Evolutionary conservation across 768 basidiomycete species (phyloP).

Genomic region (Podaxis sp.): DNA sequence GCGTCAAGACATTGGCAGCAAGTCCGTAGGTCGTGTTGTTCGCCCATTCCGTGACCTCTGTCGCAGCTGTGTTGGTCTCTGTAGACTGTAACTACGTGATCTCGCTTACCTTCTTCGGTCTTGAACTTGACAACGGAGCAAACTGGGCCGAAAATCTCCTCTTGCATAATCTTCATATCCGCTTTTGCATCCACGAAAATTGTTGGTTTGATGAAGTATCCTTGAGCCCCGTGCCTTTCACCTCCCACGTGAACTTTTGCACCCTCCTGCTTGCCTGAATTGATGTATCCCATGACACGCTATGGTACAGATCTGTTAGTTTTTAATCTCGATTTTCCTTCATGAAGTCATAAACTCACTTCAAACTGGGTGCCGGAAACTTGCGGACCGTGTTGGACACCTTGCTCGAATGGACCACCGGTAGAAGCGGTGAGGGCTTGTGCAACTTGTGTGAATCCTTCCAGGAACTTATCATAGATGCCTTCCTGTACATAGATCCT

Average conservation of each 20-base stretch:
- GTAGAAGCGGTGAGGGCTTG: conserved; percentile 42
- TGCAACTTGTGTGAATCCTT: conserved; percentile 46
- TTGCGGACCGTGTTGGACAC: conserved; percentile 65
- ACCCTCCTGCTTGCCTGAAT: conserved; percentile 68
- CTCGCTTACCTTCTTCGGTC: conserved; percentile 38
- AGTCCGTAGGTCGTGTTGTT: conserved; percentile 81
- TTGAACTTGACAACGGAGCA: conserved; percentile 76
- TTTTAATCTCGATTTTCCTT: background rate
- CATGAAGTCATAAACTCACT: conserved; percentile 26
- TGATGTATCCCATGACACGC: conserved; percentile 77
- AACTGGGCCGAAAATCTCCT: conserved; percentile 83
- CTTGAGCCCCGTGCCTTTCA: conserved; percentile 40
- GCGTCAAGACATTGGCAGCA: conserved; percentile 72
- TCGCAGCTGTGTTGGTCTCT: background rate
- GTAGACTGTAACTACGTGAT: background rate
- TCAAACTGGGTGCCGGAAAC: conserved; percentile 67
- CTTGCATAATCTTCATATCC: conserved; percentile 71
- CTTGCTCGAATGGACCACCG: conserved; percentile 61
- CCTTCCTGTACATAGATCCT: conserved; percentile 76
- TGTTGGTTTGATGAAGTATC: conserved; percentile 72
- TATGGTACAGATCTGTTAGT: conserved; percentile 18
- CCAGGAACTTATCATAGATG: conserved; percentile 77
- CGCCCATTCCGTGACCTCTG: conserved; percentile 52
- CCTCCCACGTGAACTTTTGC: conserved; percentile 69
- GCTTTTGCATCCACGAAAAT: conserved; percentile 64